phyloP scores from a whole-genome alignment of 2,329 filamentous ascomycete genomes.

The Domatiomyces globalis region DNA sequence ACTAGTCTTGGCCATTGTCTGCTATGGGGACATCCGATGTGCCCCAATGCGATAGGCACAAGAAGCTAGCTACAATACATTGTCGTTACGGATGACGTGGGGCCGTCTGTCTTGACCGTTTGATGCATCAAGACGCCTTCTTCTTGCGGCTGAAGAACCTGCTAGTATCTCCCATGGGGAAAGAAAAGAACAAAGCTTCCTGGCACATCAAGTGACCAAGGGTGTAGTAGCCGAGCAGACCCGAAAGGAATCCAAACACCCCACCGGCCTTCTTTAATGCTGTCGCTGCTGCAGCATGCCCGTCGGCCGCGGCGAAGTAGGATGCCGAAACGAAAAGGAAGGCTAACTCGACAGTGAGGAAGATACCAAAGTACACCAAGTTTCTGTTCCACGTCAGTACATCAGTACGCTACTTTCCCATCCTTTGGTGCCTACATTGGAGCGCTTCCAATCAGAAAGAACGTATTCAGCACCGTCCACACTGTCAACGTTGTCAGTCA shows the following conservation, averaged over 20 bases:
- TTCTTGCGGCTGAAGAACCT: conserved; percentile 26
- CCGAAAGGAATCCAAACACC: conserved; percentile 34
- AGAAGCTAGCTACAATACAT: too few species aligned
- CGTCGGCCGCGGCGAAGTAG: conserved; percentile 35
- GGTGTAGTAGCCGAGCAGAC: conserved; percentile 35
- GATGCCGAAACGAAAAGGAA: conserved; percentile 32
- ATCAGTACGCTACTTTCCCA: background rate
- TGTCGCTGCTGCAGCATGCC: conserved; percentile 21
- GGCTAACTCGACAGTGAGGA: conserved; percentile 33
- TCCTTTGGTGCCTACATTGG: conserved; percentile 19
- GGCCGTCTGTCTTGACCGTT: too few species aligned
- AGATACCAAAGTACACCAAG: conserved; percentile 36
- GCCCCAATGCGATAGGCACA: too few species aligned
- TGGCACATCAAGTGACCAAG: conserved; percentile 31
- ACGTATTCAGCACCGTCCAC: conserved; percentile 35
- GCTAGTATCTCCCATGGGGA: conserved; percentile 32
- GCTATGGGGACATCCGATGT: too few species aligned
- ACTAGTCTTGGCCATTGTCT: too few species aligned
- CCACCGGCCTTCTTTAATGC: conserved; percentile 33
- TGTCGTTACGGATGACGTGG: too few species aligned
- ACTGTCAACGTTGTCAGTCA: conserved; percentile 19
- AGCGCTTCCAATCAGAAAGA: conserved; percentile 33
- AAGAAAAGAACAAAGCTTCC: conserved; percentile 24
- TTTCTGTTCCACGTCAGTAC: conserved; percentile 20
- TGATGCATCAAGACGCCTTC: conserved; percentile 1